Conservation (phyloP, 2,329 filamentous ascomycete species). For the Stemphylium beticola region DNA sequence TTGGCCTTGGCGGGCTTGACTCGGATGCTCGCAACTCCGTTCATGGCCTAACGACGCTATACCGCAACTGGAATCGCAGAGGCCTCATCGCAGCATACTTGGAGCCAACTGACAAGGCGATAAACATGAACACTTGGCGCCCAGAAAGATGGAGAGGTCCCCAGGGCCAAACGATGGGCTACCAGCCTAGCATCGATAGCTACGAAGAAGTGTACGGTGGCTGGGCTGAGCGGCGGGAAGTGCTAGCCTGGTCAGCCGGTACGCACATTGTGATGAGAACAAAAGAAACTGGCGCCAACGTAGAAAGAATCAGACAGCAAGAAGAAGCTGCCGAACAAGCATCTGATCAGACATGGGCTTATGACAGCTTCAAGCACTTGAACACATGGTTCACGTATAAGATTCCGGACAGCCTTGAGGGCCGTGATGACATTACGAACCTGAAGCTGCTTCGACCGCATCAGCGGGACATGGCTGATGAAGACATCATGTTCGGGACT, state of each 20-base stretch:
- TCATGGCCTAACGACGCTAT: constrained; percentile 62
- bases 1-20: constrained; percentile 31
- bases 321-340: constrained; percentile 5
- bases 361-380: constrained; percentile 42
- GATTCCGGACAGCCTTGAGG: constrained; percentile 58
- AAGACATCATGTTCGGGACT: constrained; percentile 62
- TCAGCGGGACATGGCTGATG: constrained; percentile 45
- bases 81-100: constrained; percentile 63
- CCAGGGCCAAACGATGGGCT: constrained; percentile 63
- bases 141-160: constrained; percentile 49
- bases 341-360: constrained; percentile 29
- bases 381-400: constrained; percentile 60
- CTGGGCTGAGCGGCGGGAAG: constrained; percentile 58
- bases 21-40: constrained; percentile 49
- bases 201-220: constrained; percentile 57
- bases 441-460: constrained; percentile 59
- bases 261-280: constrained; percentile 61
- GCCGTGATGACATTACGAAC: constrained; percentile 64
- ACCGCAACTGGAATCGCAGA: constrained; percentile 63
- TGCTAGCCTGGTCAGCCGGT: constrained; percentile 66
- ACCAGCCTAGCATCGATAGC: constrained; percentile 64
- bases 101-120: constrained; percentile 50
- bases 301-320: constrained; percentile 30
- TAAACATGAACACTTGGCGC: constrained; percentile 42
- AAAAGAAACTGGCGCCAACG: constrained; percentile 50